Base-by-base conservation (phyloP, 768 basidiomycete genomes). In the Coprinopsis cinerea region DNA sequence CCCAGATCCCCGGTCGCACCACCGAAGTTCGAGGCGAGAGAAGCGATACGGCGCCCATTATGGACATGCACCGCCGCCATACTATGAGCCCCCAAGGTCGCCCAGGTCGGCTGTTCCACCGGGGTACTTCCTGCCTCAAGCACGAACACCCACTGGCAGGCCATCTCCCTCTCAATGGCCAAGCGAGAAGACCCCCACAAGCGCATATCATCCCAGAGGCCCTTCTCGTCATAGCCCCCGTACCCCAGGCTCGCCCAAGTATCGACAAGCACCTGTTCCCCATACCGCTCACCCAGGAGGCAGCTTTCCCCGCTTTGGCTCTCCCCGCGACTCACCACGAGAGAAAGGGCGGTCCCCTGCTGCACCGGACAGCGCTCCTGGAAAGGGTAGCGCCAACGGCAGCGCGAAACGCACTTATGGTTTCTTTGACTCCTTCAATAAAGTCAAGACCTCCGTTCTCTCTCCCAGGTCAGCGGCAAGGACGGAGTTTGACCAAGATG, bases 211-310 rank as follows among this genome's bases (percentile, higher is more conserved):
- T 27, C 51, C 44, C 18, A 23, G 45, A 11, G 44, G 47, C 6
- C 43, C 49, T 2, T 43, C 26, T 13, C 41, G 18, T 44, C 20
- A 18, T 28, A 40, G 11, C 36, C 45, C 24, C 27, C 15, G 25
- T 9, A 6, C 41, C 9, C 41, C 41, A 9, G 25, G 23, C 1
- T 20, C 39, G 13, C 26, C 34, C 23, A 24, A 37, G 10, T 17
- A 39, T 23, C 6, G 27, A 10, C 40, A 32, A 14, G 42, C n/a
- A 14, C 30, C n/a, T 10, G 49, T 43, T 11, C 49, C 49, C 13
- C 51, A 52, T 30, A 52, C 51, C 23, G 51, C 51, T 2, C 51
- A 52, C 34, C 51, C 51, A 2, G 20, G 36, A 13, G 51, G 51
- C 15, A 13, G 17, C 2, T 52, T 52, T 27, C 51, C 35, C 20